phyloP scores from a whole-genome alignment of 345 rosid species.

The Citrus glauca region DNA sequence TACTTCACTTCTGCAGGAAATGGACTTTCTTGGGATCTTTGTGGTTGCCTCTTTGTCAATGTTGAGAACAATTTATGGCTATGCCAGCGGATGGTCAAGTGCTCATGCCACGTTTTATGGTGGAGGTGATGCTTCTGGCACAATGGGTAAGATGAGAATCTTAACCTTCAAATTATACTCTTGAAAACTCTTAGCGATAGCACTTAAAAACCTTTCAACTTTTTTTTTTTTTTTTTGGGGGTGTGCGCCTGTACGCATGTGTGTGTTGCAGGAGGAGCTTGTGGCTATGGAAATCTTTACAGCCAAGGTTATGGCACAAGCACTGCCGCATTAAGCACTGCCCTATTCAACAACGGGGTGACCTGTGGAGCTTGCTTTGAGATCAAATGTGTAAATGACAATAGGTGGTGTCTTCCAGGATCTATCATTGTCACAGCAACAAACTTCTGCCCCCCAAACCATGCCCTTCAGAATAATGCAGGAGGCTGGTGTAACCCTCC shows the following conservation, averaged over 20 bases:
- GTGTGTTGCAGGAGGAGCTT: constrained; percentile 21
- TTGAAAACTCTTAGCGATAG: not conserved
- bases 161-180: not conserved
- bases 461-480: constrained; percentile 23
- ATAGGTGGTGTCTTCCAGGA: constrained; percentile 28
- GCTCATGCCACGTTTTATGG: constrained; percentile 51
- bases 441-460: constrained; percentile 41
- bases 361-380: constrained; percentile 36
- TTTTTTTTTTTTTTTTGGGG: not conserved
- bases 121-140: constrained; percentile 44
- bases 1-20: constrained; percentile 23
- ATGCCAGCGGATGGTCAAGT: constrained; percentile 27
- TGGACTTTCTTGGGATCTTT: constrained; percentile 31
- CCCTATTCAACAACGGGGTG: constrained; percentile 30
- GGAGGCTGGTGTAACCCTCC: constrained; percentile 46
- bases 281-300: constrained; percentile 30
- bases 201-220: not conserved
- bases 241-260: not conserved
- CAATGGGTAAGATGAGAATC: constrained; percentile 35
- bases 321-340: constrained; percentile 28
- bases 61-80: constrained; percentile 27
- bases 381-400: constrained; percentile 30
- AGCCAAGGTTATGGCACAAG: constrained; percentile 28
- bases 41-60: constrained; percentile 28
- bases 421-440: constrained; percentile 34